Conservation (phyloP, 2,329 filamentous ascomycete genomes). For the Pyrenophora tritici-repentis region DNA sequence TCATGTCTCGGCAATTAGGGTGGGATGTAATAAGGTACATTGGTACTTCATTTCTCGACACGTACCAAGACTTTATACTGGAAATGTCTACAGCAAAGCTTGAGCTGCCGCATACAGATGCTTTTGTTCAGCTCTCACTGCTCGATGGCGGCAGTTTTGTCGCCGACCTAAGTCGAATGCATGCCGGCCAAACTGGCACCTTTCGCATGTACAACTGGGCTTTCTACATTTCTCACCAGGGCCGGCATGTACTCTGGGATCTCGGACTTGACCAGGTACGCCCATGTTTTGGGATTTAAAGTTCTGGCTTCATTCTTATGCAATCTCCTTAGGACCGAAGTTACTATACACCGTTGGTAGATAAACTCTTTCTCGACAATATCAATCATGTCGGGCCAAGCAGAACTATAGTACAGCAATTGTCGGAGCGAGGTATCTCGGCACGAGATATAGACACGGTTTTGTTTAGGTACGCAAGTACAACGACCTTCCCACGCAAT, state of each 20-base stretch:
- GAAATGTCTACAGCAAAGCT: not conserved
- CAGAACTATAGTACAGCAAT: conserved; percentile 34
- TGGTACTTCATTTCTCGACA: no score
- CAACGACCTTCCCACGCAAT: not conserved
- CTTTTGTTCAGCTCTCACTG: conserved; percentile 32
- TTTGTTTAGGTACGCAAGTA: conserved; percentile 33
- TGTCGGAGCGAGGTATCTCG: conserved; percentile 26
- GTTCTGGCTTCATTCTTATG: not conserved
- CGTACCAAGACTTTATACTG: not conserved
- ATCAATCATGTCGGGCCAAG: conserved; percentile 37
- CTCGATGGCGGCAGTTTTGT: conserved; percentile 44
- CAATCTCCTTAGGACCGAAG: conserved; percentile 29
- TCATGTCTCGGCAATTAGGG: not conserved
- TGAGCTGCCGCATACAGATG: conserved; percentile 20
- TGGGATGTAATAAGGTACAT: no score
- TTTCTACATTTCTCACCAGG: conserved; percentile 34
- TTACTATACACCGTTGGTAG: conserved; percentile 43
- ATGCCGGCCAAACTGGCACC: conserved; percentile 32
- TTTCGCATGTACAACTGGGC: conserved; percentile 47
- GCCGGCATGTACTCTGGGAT: conserved; percentile 39
- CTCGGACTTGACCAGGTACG: conserved; percentile 39
- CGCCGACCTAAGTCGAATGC: conserved; percentile 32
- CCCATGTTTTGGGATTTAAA: not conserved
- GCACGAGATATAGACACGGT: conserved; percentile 32
- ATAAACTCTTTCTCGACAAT: conserved; percentile 35